These are phyloP conservation scores for Hirsutella rhossiliensis DNA, from an alignment of 2,329 filamentous ascomycete species.

Conservation along the genomic window DNA sequence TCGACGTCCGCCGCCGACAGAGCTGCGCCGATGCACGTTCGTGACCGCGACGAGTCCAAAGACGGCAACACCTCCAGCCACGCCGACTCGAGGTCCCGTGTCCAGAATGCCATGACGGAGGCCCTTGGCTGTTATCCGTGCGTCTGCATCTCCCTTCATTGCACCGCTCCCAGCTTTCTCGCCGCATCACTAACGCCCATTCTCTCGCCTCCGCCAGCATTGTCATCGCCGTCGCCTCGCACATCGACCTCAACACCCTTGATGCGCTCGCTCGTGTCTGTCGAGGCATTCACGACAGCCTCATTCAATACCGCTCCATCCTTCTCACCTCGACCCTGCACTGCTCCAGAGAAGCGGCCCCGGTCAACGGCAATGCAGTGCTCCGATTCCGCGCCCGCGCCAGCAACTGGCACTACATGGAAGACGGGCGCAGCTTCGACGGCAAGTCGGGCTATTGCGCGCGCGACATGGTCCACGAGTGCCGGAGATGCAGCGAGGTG, in stretches of 20 bases:
- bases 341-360: conserved; percentile 59
- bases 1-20: conserved; percentile 2
- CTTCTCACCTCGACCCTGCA: conserved; percentile 66
- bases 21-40: background rate
- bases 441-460: conserved; percentile 72
- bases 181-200: background rate
- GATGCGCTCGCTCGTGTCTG: conserved; percentile 75
- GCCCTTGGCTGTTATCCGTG: conserved; percentile 26
- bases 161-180: background rate
- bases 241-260: conserved; percentile 78
- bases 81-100: background rate
- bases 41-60: background rate
- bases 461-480: conserved; percentile 75
- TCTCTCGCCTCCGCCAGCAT: conserved; percentile 42
- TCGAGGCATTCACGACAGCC: conserved; percentile 62
- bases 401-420: conserved; percentile 47
- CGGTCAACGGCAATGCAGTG: conserved; percentile 41
- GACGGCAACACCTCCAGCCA: background rate
- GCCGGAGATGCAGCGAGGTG: conserved; percentile 62
- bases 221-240: conserved; percentile 59
- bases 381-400: conserved; percentile 45
- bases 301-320: conserved; percentile 66
- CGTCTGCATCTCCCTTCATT: background rate
- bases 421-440: conserved; percentile 38
- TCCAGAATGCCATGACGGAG: conserved; percentile 11